A percentile compares a stretch with the other conserved stretches of the same genome.
Evolutionary conservation across 805 yeast genomes (phyloP).

Genomic region (Cyberlindnera nakhonratchasimensis): DNA sequence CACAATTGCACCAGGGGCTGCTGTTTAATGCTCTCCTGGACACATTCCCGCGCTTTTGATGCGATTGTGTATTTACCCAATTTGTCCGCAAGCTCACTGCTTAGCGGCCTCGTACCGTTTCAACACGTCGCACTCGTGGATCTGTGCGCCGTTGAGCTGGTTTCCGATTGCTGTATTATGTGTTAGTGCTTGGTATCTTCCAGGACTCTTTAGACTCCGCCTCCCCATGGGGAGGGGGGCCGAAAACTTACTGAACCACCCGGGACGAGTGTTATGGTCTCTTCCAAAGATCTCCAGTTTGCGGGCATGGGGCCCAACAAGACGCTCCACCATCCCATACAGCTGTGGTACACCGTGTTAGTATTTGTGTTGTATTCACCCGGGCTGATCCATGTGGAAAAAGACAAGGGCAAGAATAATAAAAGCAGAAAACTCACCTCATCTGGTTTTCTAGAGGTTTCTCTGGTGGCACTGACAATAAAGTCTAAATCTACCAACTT

Average conservation of each 20-base stretch:
- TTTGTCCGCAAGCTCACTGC: neutral
- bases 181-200: conserved; percentile 6
- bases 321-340: conserved; percentile 78
- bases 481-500: conserved; percentile 67
- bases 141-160: conserved; percentile 58
- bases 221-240: neutral
- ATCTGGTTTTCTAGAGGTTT: conserved; percentile 88
- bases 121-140: conserved; percentile 57
- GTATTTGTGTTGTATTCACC: too few species aligned
- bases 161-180: conserved; percentile 56
- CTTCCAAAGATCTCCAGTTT: conserved; percentile 90
- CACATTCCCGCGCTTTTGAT: too few species aligned
- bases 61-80: conserved; percentile 6
- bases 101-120: conserved; percentile 8
- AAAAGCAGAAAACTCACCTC: conserved; percentile 44
- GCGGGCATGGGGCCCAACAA: conserved; percentile 73
- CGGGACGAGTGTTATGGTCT: conserved; percentile 79
- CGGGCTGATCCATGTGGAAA: too few species aligned
- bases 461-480: conserved; percentile 79
- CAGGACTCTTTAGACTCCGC: too few species aligned
- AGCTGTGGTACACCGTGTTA: too few species aligned
- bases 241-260: conserved; percentile 62
- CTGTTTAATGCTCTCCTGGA: too few species aligned
- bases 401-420: neutral
- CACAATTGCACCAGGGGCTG: too few species aligned